A percentile compares a stretch with the other conserved stretches of the same genome.
Evolutionary conservation across 306 rosid genomes (phyloP).

Genomic region (Erythrophleum fordii): DNA sequence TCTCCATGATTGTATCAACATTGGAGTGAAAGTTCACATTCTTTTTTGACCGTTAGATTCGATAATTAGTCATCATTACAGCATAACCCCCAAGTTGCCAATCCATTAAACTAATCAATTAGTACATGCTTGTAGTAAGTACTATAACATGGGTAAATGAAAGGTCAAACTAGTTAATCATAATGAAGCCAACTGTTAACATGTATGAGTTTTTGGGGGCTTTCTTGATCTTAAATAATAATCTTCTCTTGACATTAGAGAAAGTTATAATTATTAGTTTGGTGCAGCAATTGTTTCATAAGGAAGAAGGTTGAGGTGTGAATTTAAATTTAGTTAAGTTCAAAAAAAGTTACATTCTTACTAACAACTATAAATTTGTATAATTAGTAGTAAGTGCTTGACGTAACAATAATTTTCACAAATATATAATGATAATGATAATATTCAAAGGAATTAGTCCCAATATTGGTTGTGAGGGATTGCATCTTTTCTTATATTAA

Average conservation of each 20-base stretch:
- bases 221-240: neutral
- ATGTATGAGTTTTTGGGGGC: neutral
- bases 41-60: slow-evolving; percentile 54
- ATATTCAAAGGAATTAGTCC: neutral
- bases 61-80: slow-evolving; percentile 33
- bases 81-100: neutral
- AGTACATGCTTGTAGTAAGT: neutral
- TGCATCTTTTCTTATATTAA: too few relatives aligned
- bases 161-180: slow-evolving; percentile 35
- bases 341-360: too few relatives aligned
- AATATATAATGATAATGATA: neutral
- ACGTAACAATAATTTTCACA: neutral
- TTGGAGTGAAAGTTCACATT: slow-evolving; percentile 21
- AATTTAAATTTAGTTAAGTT: too few relatives aligned
- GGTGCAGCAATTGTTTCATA: neutral
- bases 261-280: neutral
- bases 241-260: neutral
- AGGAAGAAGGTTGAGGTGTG: too few relatives aligned
- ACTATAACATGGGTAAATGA: neutral
- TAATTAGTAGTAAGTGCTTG: too few relatives aligned
- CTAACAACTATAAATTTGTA: too few relatives aligned
- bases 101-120: neutral
- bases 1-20: slow-evolving; percentile 12
- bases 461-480: too few relatives aligned
- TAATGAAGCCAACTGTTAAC: slow-evolving; percentile 29